Conservation (phyloP, 768 basidiomycete genomes). For the Lactifluus hygrophoroides region DNA sequence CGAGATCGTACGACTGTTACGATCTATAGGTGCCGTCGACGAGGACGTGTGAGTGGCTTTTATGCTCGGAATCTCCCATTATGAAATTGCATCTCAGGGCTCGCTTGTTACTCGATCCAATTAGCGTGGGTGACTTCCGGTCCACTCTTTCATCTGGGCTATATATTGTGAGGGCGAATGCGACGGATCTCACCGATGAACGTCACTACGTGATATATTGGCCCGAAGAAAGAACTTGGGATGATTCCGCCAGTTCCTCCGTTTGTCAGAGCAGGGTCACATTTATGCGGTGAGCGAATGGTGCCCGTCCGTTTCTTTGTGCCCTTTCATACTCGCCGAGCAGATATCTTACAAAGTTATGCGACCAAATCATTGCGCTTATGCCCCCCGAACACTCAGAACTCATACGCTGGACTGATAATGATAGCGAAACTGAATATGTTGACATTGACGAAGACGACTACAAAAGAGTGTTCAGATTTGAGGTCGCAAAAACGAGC, state of each 20-base stretch:
- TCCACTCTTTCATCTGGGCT: conserved; percentile 40
- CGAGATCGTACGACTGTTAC: conserved; percentile 37
- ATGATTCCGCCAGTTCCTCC: conserved; percentile 37
- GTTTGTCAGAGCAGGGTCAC: conserved; percentile 46
- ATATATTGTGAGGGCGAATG: conserved; percentile 31
- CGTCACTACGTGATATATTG: too few relatives aligned
- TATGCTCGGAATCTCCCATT: background rate
- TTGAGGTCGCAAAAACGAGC: conserved; percentile 44
- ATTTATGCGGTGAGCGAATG: conserved; percentile 45
- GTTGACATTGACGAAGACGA: conserved; percentile 35
- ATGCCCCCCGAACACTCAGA: conserved; percentile 40
- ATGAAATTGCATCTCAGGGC: conserved; percentile 9
- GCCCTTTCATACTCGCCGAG: background rate
- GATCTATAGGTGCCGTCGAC: conserved; percentile 30
- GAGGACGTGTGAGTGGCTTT: conserved; percentile 31
- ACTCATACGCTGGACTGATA: conserved; percentile 37
- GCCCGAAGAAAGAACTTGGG: conserved; percentile 38
- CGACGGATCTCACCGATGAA: conserved; percentile 11
- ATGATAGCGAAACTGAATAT: conserved; percentile 21
- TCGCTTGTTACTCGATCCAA: conserved; percentile 15
- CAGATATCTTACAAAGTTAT: conserved; percentile 22
- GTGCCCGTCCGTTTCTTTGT: background rate
- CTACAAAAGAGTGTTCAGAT: conserved; percentile 41
- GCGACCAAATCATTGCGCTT: conserved; percentile 45
- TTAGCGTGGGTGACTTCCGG: conserved; percentile 8